Evolutionary conservation across 306 rosid species (phyloP).

Genomic region (Vachellia collinsii): DNA sequence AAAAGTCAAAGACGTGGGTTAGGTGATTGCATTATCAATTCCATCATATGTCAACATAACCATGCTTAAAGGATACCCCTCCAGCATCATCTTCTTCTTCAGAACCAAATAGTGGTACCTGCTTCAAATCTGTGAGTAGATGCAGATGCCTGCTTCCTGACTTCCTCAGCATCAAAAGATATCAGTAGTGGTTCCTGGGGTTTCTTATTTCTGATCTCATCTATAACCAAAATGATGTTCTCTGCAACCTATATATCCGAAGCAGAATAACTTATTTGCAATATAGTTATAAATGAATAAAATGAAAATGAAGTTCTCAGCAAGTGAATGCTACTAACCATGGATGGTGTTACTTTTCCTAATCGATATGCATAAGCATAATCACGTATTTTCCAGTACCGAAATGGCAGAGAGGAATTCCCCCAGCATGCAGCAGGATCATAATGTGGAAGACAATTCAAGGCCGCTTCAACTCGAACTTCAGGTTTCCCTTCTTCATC

Average conservation of each 20-base stretch:
- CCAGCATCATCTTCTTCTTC: too few relatives aligned
- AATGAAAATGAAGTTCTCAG: neutral
- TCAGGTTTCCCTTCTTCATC: slow-evolving; percentile 78
- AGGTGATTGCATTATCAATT: slow-evolving; percentile 6
- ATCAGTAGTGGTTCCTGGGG: slow-evolving; percentile 72
- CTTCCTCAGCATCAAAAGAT: slow-evolving; percentile 74
- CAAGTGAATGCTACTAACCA: slow-evolving; percentile 53
- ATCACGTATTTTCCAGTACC: slow-evolving; percentile 93
- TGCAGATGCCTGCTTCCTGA: slow-evolving; percentile 84
- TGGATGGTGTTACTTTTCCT: slow-evolving; percentile 69
- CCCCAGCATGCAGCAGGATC: slow-evolving; percentile 58
- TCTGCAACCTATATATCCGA: slow-evolving; percentile 66
- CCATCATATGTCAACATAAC: slow-evolving; percentile 22
- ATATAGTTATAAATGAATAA: slow-evolving; percentile 30
- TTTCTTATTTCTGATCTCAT: slow-evolving; percentile 58
- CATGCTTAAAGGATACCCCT: slow-evolving; percentile 29
- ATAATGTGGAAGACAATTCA: slow-evolving; percentile 78
- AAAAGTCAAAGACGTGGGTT: slow-evolving; percentile 31
- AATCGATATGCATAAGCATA: slow-evolving; percentile 86
- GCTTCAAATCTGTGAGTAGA: slow-evolving; percentile 84
- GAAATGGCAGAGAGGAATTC: slow-evolving; percentile 48
- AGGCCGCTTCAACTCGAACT: slow-evolving; percentile 71
- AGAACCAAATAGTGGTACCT: too few relatives aligned
- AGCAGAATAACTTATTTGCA: slow-evolving; percentile 16
- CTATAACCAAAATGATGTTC: slow-evolving; percentile 63